Evolutionary conservation across 129 eudicot genomes (phyloP).

Genomic region (Rutidosis leptorrhynchoides): DNA sequence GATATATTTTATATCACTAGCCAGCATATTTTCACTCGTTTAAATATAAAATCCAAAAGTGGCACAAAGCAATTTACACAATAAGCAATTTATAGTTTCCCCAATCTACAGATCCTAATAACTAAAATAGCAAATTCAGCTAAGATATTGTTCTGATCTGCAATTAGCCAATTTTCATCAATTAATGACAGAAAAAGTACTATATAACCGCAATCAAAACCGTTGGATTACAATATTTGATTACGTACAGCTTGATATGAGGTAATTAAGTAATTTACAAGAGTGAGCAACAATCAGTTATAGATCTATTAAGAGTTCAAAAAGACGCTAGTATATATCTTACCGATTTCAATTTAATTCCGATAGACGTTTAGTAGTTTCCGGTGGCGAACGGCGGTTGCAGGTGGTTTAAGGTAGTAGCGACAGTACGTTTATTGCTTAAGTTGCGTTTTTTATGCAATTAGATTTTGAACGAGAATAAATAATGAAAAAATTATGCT

Average conservation of each 20-base stretch:
- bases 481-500: too few relatives aligned
- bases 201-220: neutral
- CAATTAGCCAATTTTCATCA: constrained; percentile 1
- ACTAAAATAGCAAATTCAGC: constrained; percentile 17
- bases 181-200: neutral
- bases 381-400: constrained; percentile 21
- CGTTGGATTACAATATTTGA: neutral
- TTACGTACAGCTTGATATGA: constrained; percentile 10
- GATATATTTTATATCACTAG: too few relatives aligned
- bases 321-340: constrained; percentile 7
- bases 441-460: constrained; percentile 20
- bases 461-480: constrained; percentile 1
- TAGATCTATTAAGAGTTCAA: neutral
- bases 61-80: constrained; percentile 12
- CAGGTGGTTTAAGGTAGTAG: constrained; percentile 27
- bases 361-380: constrained; percentile 3
- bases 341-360: constrained; percentile 18
- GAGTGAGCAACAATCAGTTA: constrained; percentile 1
- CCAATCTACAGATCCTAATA: constrained; percentile 33
- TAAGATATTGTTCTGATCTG: constrained; percentile 23
- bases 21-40: too few relatives aligned
- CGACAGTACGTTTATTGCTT: constrained; percentile 26
- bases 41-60: constrained; percentile 10
- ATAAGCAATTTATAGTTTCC: constrained; percentile 14
- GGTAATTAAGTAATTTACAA: constrained; percentile 5